phyloP scores from a whole-genome alignment of 202 grass and related monocot genomes.

The Eragrostis tef region DNA sequence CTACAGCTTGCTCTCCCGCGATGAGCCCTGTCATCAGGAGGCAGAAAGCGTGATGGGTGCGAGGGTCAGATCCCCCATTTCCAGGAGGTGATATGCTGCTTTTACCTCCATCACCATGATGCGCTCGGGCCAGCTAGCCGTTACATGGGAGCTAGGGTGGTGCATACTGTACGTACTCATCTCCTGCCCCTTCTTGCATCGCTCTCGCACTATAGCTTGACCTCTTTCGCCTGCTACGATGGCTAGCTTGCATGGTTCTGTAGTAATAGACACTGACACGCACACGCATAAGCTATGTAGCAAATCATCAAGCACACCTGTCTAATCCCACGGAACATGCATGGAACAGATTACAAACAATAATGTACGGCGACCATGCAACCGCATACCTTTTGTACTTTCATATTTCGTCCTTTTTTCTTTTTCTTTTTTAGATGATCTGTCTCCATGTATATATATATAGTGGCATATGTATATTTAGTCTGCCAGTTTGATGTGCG shows the following conservation, averaged over 20 bases:
- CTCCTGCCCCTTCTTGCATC: background rate
- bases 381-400: background rate
- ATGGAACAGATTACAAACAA: background rate
- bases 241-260: slow-evolving; percentile 23
- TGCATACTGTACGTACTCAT: too few species aligned
- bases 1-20: too few species aligned
- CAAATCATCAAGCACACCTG: slow-evolving; percentile 10
- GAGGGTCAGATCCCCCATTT: slow-evolving; percentile 13
- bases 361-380: background rate
- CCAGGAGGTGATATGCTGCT: background rate
- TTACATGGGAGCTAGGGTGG: background rate
- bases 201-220: background rate
- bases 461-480: background rate
- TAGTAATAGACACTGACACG: background rate
- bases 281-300: background rate
- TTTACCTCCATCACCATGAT: background rate
- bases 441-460: too few species aligned
- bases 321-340: slow-evolving; percentile 41
- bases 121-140: background rate
- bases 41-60: too few species aligned
- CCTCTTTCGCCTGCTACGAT: background rate
- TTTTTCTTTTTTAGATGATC: background rate
- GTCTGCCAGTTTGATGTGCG: background rate
- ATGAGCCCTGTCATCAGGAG: too few species aligned
- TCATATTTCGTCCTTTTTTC: background rate